Evolutionary conservation across 768 basidiomycete species (phyloP), one percentile per base, ranked within the genome.

Genomic region (Naganishia antarctica): DNA sequence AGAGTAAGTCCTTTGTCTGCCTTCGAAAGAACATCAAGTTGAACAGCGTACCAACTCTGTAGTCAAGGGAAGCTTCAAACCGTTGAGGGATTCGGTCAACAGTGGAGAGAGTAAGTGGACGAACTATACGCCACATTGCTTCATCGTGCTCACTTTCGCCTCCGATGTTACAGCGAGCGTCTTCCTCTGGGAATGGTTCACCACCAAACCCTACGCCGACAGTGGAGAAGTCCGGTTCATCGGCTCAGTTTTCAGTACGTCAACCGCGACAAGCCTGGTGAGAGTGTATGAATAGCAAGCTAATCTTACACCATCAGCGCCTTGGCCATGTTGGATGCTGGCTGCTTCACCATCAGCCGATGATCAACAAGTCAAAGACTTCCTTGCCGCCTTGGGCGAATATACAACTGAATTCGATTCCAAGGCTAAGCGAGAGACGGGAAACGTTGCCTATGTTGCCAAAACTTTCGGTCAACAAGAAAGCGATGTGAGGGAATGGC

Each of bases 301-400:
- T 57, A 37, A 28, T 9, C 18, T n/a, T 32, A 34, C 15, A 26
- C 53, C 45, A 41, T 86, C 86, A 40, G 97, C 93, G 0, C 94
- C 94, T 0, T 99, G 94, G 94, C 90, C 92, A 15, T 93, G 91
- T 0, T 99, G 94, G 94, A 79, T 90, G 64, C 89, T 98, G 71
- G 93, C 90, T 26, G 90, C 90, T 8, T 87, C 90, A 68, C 87
- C 87, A 0, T 81, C 81, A 13, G 70, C 81, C 18, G 76, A 81
- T 4, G 65, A 82, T 0, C 70, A 74, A 1, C 80, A 80, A 0
- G 79, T 91, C 15, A 75, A 76, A 18, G 57, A 75, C 3, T 96
- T 96, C 79, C 80, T 97, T 15, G 65, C 79, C 4, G 75, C 78
- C 28, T 82, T 97, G 23, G 84, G 87, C 5, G 77, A 70, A 4